A percentile compares a stretch with the other conserved stretches of the same genome.
Evolutionary conservation across 441 rosid species (phyloP).

Genomic region (Pelargonium citronellum): DNA sequence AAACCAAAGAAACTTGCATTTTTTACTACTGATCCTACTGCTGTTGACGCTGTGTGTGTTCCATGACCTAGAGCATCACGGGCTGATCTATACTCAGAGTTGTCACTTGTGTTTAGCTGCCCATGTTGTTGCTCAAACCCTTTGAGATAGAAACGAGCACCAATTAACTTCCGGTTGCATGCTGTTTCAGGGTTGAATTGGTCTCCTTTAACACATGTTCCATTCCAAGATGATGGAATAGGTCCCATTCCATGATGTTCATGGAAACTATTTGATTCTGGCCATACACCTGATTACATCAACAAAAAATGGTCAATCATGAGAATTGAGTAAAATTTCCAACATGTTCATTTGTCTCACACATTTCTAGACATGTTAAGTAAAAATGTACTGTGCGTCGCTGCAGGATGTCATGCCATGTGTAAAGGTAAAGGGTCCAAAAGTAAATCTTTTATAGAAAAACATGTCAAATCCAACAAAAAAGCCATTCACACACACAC

Average conservation of each 20-base stretch:
- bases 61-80: conserved; percentile 42
- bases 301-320: neutral
- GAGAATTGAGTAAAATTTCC: too few relatives aligned
- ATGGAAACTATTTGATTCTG: conserved; percentile 53
- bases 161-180: conserved; percentile 56
- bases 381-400: too few relatives aligned
- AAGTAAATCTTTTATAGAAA: too few relatives aligned
- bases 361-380: too few relatives aligned
- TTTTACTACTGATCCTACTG: conserved; percentile 38
- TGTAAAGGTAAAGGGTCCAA: too few relatives aligned
- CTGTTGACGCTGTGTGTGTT: conserved; percentile 48
- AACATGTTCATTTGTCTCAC: too few relatives aligned
- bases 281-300: conserved; percentile 53
- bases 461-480: too few relatives aligned
- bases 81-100: conserved; percentile 39
- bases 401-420: too few relatives aligned
- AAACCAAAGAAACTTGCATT: conserved; percentile 37
- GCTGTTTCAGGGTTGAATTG: conserved; percentile 36
- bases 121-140: conserved; percentile 39
- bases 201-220: conserved; percentile 50
- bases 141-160: conserved; percentile 50
- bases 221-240: conserved; percentile 52
- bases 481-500: too few relatives aligned
- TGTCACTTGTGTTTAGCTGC: conserved; percentile 20
- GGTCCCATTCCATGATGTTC: conserved; percentile 35